A percentile compares a stretch with the other conserved stretches of the same genome.
Conservation (phyloP, 192 early-diverging fungal genomes). For the Podila verticillata region DNA sequence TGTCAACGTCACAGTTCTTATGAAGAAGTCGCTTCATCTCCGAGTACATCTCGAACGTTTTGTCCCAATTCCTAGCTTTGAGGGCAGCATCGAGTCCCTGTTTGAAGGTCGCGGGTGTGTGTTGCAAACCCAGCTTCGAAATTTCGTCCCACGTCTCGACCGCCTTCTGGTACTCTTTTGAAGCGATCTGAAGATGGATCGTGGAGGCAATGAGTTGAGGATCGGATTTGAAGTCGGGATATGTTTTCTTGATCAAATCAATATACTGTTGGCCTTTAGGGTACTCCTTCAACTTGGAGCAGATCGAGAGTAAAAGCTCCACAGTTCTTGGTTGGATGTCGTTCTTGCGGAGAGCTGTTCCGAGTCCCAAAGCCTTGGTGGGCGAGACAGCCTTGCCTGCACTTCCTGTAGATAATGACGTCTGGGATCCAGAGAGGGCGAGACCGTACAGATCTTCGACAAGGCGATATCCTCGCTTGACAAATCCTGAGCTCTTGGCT, state of each 20-base stretch:
- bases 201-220: conserved; percentile 16
- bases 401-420: neutral
- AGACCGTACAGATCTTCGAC: conserved; percentile 33
- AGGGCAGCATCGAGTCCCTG: conserved; percentile 28
- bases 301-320: conserved; percentile 31
- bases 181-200: conserved; percentile 28
- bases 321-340: conserved; percentile 33
- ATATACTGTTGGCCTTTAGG: conserved; percentile 11
- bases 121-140: neutral
- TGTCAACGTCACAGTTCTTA: conserved; percentile 7
- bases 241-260: conserved; percentile 14
- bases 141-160: conserved; percentile 38
- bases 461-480: conserved; percentile 22
- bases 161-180: conserved; percentile 31
- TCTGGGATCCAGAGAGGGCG: neutral
- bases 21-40: conserved; percentile 8
- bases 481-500: conserved; percentile 6
- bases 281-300: conserved; percentile 32
- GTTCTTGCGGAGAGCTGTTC: conserved; percentile 8
- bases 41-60: conserved; percentile 34
- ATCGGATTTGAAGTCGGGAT: conserved; percentile 28
- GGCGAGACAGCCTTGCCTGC: conserved; percentile 4
- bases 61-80: conserved; percentile 31
- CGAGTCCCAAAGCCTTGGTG: conserved; percentile 19
- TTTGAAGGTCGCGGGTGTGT: conserved; percentile 29